Conservation (phyloP, 2,329 filamentous ascomycete genomes). For the Pezicula radicicola region DNA sequence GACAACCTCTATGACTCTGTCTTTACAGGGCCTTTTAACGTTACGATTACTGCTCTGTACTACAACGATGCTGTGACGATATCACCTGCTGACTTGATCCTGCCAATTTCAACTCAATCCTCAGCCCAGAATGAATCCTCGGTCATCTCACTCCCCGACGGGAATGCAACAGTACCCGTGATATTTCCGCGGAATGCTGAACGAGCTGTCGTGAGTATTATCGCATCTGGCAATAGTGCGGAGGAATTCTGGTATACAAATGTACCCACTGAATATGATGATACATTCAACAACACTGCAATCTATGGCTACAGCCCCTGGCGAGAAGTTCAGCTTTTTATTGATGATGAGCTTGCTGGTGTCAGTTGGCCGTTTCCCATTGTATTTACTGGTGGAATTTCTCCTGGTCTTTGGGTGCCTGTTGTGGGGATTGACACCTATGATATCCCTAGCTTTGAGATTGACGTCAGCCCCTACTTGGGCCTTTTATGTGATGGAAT, state of each 20-base stretch:
- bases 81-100: conserved; percentile 56
- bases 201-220: conserved; percentile 68
- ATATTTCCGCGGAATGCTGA: conserved; percentile 59
- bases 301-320: conserved; percentile 67
- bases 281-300: conserved; percentile 52
- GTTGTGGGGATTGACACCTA: conserved; percentile 74
- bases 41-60: conserved; percentile 55
- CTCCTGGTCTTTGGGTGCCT: conserved; percentile 70
- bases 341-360: conserved; percentile 68
- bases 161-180: conserved; percentile 41
- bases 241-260: conserved; percentile 87
- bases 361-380: conserved; percentile 76
- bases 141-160: conserved; percentile 51
- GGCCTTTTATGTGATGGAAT: conserved; percentile 62
- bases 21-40: conserved; percentile 70
- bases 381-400: conserved; percentile 75
- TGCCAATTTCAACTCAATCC: conserved; percentile 50
- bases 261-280: conserved; percentile 56
- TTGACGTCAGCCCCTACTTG: conserved; percentile 74
- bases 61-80: conserved; percentile 23
- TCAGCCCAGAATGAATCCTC: conserved; percentile 46
- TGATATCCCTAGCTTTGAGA: conserved; percentile 72
- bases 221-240: conserved; percentile 68
- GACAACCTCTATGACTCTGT: conserved; percentile 65
- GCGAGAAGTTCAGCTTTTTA: conserved; percentile 70